A percentile compares a stretch with the other conserved stretches of the same genome.
These are phyloP conservation scores for Nakazawaea peltata DNA, from an alignment of 805 yeast genomes.

Conservation along the genomic window DNA sequence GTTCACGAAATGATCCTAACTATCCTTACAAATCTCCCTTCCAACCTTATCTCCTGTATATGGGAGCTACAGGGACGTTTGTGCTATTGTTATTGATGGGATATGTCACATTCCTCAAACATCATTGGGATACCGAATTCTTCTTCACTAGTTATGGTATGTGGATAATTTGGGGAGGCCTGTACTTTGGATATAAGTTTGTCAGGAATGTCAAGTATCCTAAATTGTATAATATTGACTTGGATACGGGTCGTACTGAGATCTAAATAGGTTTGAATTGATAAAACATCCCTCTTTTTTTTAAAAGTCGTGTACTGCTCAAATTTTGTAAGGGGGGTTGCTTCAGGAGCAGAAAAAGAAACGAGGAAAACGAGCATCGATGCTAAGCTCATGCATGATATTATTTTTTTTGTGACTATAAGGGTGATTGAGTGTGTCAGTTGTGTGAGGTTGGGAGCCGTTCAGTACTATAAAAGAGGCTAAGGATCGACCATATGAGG, in stretches of 20 bases:
- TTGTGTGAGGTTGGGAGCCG: too few species aligned
- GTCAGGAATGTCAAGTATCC: conserved; percentile 57
- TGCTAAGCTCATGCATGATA: too few species aligned
- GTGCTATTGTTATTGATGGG: conserved; percentile 39
- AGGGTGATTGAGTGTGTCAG: too few species aligned
- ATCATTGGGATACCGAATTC: conserved; percentile 39
- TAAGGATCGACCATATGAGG: too few species aligned
- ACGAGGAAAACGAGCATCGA: too few species aligned
- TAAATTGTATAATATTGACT: conserved; percentile 65
- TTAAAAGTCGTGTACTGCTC: too few species aligned
- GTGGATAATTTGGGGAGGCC: conserved; percentile 32
- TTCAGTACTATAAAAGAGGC: too few species aligned
- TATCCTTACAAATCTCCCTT: conserved; percentile 50
- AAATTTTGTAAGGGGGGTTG: too few species aligned
- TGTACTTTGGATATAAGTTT: conserved; percentile 43
- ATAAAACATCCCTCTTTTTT: too few species aligned
- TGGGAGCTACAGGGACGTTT: conserved; percentile 37
- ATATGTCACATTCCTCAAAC: conserved; percentile 39
- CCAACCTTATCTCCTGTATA: conserved; percentile 45
- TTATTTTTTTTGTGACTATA: too few species aligned
- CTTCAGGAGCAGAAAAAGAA: too few species aligned
- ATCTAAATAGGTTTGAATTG: too few species aligned
- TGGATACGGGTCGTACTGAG: conserved; percentile 80
- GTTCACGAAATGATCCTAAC: conserved; percentile 42
- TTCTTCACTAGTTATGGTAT: conserved; percentile 51